These are phyloP conservation scores for Penicillium griseofulvum DNA, from an alignment of 2,329 filamentous ascomycete species.

Conservation along the genomic window DNA sequence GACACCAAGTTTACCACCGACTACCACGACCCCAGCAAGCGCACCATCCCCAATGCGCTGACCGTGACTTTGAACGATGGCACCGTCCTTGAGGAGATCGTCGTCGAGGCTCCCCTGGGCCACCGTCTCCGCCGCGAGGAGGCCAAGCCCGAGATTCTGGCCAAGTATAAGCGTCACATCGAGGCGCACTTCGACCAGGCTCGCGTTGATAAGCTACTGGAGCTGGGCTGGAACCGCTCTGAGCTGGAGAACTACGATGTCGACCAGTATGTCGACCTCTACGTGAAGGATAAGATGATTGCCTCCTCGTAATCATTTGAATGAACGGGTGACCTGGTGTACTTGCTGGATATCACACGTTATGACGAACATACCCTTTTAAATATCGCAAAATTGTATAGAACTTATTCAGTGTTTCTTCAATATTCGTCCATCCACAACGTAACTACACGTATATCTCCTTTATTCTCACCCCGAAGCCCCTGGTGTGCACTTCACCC, in stretches of 20 bases:
- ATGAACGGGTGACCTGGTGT: not conserved
- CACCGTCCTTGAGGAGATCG: constrained; percentile 83
- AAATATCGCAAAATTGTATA: constrained; percentile 20
- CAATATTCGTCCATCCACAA: not conserved
- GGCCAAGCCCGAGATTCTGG: constrained; percentile 94
- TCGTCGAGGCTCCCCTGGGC: constrained; percentile 90
- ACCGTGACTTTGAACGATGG: constrained; percentile 95
- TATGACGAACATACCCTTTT: constrained; percentile 14
- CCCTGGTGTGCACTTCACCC: constrained; percentile 34
- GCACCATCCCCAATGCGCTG: constrained; percentile 95
- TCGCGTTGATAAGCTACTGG: constrained; percentile 77
- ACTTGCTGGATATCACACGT: constrained; percentile 1
- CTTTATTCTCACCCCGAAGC: constrained; percentile 31
- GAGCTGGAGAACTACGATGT: constrained; percentile 77
- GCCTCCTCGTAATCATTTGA: constrained; percentile 19
- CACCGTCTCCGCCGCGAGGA: constrained; percentile 89
- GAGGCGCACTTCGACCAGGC: constrained; percentile 74
- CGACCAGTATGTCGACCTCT: constrained; percentile 92
- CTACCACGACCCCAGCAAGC: constrained; percentile 90
- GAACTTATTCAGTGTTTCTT: not conserved
- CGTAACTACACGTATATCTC: not conserved
- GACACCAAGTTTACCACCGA: constrained; percentile 91
- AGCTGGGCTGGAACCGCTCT: constrained; percentile 71
- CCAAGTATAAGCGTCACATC: constrained; percentile 93
- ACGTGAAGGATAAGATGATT: constrained; percentile 56